phyloP scores from a whole-genome alignment of 164 flowering plant genomes.

The Macadamia integrifolia region DNA sequence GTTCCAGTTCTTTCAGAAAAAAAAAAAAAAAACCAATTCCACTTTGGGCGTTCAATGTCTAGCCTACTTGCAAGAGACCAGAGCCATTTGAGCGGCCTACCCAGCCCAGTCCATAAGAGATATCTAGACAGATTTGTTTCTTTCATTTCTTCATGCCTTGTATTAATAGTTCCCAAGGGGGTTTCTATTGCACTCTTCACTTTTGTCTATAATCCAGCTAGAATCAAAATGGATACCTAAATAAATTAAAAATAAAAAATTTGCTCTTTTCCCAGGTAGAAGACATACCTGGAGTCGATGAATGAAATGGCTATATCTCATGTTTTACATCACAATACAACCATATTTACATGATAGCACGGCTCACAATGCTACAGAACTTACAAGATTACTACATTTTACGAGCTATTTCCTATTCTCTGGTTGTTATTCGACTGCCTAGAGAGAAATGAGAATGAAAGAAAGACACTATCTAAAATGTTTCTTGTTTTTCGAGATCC shows the following conservation, averaged over 20 bases:
- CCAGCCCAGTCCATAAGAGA: too few relatives aligned
- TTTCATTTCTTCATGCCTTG: too few relatives aligned
- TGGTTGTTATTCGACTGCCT: neutral
- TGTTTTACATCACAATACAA: neutral
- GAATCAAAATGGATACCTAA: too few relatives aligned
- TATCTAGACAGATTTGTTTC: too few relatives aligned
- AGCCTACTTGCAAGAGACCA: too few relatives aligned
- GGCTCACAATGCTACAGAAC: neutral
- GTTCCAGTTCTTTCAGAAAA: too few relatives aligned
- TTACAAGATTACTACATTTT: neutral
- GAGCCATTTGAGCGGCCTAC: too few relatives aligned
- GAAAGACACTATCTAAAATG: neutral
- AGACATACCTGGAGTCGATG: slow-evolving; percentile 1
- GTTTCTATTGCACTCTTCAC: too few relatives aligned
- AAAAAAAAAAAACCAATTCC: too few relatives aligned
- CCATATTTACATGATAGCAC: neutral
- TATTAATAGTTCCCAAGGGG: too few relatives aligned
- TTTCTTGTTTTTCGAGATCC: neutral
- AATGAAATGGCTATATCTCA: slow-evolving; percentile 28
- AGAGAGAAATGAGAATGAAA: neutral
- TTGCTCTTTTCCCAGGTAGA: neutral
- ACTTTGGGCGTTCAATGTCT: too few relatives aligned
- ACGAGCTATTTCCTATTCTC: neutral
- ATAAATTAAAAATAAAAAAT: neutral
- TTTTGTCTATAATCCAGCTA: too few relatives aligned